Percentiles rank a stretch among this genome's conserved stretches.
phyloP scores from a whole-genome alignment of 2,329 filamentous ascomycete species.

The Diaporthe eres region DNA sequence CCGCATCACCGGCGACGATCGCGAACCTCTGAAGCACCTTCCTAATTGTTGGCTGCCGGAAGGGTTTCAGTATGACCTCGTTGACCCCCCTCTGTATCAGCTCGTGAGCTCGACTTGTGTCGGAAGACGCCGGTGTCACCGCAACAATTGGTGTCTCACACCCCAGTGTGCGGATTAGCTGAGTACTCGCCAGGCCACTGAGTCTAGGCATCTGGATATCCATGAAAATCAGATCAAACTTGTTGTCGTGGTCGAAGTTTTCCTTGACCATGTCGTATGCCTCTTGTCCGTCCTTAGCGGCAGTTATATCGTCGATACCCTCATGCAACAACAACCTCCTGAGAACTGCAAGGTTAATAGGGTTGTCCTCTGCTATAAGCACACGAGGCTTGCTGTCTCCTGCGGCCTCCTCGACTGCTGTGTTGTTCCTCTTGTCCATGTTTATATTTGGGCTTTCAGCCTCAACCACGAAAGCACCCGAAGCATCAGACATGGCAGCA shows the following conservation, averaged over 20 bases:
- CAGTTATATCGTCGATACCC: no score
- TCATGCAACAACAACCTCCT: no score
- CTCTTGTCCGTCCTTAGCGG: neutral
- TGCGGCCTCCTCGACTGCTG: no score
- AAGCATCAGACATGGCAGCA: no score
- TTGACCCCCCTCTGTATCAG: neutral
- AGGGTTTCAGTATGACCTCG: neutral
- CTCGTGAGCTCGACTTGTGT: neutral
- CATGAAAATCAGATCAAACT: neutral
- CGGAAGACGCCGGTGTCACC: neutral
- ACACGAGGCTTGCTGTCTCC: no score
- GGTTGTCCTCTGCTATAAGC: no score
- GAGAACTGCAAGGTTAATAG: no score
- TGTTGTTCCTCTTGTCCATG: no score
- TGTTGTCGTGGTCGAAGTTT: neutral
- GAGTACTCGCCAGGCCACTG: neutral
- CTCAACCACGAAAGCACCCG: no score
- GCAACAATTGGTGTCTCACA: conserved; percentile 2
- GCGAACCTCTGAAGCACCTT: neutral
- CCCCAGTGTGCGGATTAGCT: neutral
- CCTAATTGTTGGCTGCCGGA: neutral
- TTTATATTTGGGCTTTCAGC: no score
- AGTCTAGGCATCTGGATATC: neutral
- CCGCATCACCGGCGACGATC: neutral
- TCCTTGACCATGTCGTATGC: neutral